phyloP scores from a whole-genome alignment of 1,284 basidiomycete genomes.

The Albatrellus sp. region DNA sequence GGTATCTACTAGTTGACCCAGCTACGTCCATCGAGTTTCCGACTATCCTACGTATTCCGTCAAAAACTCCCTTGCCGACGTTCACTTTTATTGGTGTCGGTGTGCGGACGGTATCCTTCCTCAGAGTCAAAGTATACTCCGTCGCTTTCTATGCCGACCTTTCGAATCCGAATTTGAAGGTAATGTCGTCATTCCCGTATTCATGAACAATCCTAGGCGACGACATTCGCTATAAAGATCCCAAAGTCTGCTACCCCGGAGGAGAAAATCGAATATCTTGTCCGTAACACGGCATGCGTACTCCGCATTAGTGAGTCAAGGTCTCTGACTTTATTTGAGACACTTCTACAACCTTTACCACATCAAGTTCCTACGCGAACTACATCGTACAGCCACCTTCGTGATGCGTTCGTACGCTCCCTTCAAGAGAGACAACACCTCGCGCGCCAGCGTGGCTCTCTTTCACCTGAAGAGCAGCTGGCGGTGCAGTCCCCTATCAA shows the following conservation, averaged over 20 bases:
- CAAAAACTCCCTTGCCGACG: slow-evolving; percentile 44
- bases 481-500: slow-evolving; percentile 51
- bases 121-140: slow-evolving; percentile 76
- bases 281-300: slow-evolving; percentile 60
- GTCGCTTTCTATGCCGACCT: slow-evolving; percentile 80
- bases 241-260: slow-evolving; percentile 38
- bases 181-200: slow-evolving; percentile 16
- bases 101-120: slow-evolving; percentile 76
- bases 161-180: slow-evolving; percentile 45
- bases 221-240: slow-evolving; percentile 25
- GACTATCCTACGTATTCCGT: slow-evolving; percentile 43
- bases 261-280: slow-evolving; percentile 57
- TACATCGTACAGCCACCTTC: slow-evolving; percentile 72
- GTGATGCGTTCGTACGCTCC: slow-evolving; percentile 78
- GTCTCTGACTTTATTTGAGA: background rate
- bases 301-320: slow-evolving; percentile 51
- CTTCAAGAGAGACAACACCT: slow-evolving; percentile 53
- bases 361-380: slow-evolving; percentile 64
- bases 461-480: slow-evolving; percentile 46
- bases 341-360: background rate
- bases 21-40: slow-evolving; percentile 66
- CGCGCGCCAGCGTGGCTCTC: slow-evolving; percentile 34
- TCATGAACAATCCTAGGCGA: no score
- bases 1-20: slow-evolving; percentile 39
- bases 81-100: slow-evolving; percentile 71